Evolutionary conservation across 306 rosid genomes (phyloP).

Genomic region (Cicer pinnatifidum): DNA sequence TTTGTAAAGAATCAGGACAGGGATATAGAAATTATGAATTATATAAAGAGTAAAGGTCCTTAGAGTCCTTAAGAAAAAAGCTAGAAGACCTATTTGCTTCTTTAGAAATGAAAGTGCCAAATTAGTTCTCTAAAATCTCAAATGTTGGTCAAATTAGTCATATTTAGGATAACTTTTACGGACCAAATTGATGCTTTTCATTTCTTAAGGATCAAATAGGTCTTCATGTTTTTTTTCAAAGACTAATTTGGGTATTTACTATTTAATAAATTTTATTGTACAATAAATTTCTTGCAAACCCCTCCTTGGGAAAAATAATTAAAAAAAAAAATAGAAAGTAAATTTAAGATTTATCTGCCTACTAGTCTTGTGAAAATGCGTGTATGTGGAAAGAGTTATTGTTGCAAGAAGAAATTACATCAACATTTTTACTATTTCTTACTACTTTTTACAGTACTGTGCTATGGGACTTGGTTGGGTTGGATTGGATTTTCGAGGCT

Average conservation of each 20-base stretch:
- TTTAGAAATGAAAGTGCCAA: not conserved
- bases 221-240: not conserved
- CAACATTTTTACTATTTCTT: slow-evolving; percentile 44
- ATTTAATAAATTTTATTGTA: not conserved
- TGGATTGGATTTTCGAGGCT: slow-evolving; percentile 93
- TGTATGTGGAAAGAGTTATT: not conserved
- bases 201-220: slow-evolving; percentile 8
- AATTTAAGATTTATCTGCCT: slow-evolving; percentile 24
- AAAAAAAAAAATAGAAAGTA: not conserved
- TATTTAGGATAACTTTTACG: not conserved
- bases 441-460: slow-evolving; percentile 72
- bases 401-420: slow-evolving; percentile 40
- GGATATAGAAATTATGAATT: slow-evolving; percentile 33
- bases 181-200: not conserved
- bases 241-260: not conserved
- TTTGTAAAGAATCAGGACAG: slow-evolving; percentile 8
- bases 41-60: not conserved
- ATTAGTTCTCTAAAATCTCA: not conserved
- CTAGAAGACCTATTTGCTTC: not conserved
- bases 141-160: slow-evolving; percentile 3
- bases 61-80: not conserved
- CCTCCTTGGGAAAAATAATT: not conserved
- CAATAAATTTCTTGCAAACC: slow-evolving; percentile 17
- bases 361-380: slow-evolving; percentile 25
- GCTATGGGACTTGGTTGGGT: slow-evolving; percentile 99